phyloP scores from a whole-genome alignment of 2,329 filamentous ascomycete genomes.

The Trichoderma sp. region DNA sequence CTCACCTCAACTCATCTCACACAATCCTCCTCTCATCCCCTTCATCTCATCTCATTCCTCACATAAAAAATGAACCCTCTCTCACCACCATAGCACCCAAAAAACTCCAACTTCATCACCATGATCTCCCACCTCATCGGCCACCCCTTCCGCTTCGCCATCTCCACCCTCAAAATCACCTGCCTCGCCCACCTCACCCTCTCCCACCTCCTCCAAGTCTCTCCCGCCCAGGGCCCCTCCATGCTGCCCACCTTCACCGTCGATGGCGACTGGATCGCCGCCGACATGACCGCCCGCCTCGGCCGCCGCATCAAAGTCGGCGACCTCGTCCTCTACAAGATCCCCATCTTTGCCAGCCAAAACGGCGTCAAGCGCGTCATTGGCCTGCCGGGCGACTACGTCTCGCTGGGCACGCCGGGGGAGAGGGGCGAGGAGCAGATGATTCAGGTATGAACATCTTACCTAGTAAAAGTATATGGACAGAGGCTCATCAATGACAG shows the following conservation, averaged over 20 bases:
- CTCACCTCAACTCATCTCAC: background rate
- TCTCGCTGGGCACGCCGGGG: slow-evolving; percentile 66
- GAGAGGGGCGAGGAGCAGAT: slow-evolving; percentile 53
- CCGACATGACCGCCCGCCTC: slow-evolving; percentile 68
- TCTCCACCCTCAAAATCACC: slow-evolving; percentile 44
- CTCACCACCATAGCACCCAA: background rate
- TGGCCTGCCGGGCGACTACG: slow-evolving; percentile 77
- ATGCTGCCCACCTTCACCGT: slow-evolving; percentile 86
- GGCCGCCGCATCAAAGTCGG: slow-evolving; percentile 73
- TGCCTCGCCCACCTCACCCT: slow-evolving; percentile 51
- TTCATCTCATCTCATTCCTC: background rate
- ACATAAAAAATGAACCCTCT: background rate
- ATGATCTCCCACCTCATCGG: slow-evolving; percentile 43
- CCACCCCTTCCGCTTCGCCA: slow-evolving; percentile 45
- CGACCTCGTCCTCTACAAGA: slow-evolving; percentile 78
- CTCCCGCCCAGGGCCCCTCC: slow-evolving; percentile 70
- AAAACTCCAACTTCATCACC: background rate
- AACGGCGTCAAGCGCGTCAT: slow-evolving; percentile 78
- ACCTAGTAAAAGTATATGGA: background rate
- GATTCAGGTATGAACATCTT: slow-evolving; percentile 61
- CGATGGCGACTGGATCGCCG: slow-evolving; percentile 68
- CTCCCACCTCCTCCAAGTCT: slow-evolving; percentile 65
- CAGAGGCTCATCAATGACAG: slow-evolving; percentile 46
- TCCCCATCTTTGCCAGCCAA: slow-evolving; percentile 67
- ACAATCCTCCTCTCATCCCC: background rate